These are phyloP conservation scores for Theileria annulata DNA, from an alignment of 169 alveolate species.

Conservation along the genomic window DNA sequence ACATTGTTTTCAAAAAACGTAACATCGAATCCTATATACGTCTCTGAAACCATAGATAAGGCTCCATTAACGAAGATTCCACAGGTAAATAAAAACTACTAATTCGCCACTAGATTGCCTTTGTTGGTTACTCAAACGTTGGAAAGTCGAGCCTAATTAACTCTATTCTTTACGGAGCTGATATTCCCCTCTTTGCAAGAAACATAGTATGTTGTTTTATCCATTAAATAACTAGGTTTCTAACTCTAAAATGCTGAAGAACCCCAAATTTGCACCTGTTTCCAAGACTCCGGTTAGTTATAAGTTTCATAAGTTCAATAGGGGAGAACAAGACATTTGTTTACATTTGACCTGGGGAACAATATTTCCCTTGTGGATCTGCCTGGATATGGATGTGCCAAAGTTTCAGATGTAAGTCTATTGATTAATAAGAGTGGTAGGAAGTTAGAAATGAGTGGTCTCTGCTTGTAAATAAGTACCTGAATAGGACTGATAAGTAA, in stretches of 20 bases:
- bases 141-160: constrained; percentile 92
- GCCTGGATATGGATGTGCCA: constrained; percentile 87
- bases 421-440: constrained; percentile 11
- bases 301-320: background rate
- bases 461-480: constrained; percentile 70
- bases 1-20: constrained; percentile 71
- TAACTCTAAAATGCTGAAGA: constrained; percentile 63
- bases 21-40: constrained; percentile 83
- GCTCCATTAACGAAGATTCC: constrained; percentile 72
- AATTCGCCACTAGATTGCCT: constrained; percentile 77
- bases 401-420: constrained; percentile 68
- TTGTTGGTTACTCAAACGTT: constrained; percentile 90
- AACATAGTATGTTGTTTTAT: constrained; percentile 39
- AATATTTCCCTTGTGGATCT: constrained; percentile 80
- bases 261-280: constrained; percentile 76
- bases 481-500: constrained; percentile 63
- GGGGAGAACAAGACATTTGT: constrained; percentile 86
- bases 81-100: constrained; percentile 66
- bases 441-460: constrained; percentile 74
- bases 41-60: constrained; percentile 82
- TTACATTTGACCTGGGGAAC: constrained; percentile 77
- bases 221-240: constrained; percentile 19
- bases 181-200: constrained; percentile 70
- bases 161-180: constrained; percentile 79
- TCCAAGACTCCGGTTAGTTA: constrained; percentile 78